Evolutionary conservation across 257 asterid genomes (phyloP).

Genomic region (Jasminum sambac): DNA sequence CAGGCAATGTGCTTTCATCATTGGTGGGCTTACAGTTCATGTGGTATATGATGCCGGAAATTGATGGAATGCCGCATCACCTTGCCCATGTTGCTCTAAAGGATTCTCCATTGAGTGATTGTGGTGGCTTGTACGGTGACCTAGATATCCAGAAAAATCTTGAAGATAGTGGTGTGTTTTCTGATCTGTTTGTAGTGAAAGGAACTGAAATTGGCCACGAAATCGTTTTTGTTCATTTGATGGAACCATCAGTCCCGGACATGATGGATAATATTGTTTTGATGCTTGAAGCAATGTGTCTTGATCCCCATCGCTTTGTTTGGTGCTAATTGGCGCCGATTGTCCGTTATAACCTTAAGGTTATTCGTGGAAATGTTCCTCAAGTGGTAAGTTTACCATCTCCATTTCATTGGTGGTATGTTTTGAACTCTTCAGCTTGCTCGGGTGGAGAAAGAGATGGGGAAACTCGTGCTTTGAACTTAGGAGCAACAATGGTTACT

Average conservation of each 20-base stretch:
- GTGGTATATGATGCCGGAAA: slow-evolving; percentile 78
- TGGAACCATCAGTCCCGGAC: slow-evolving; percentile 59
- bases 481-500: slow-evolving; percentile 65
- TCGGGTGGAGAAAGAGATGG: slow-evolving; percentile 55
- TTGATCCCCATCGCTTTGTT: slow-evolving; percentile 87
- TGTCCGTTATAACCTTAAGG: slow-evolving; percentile 65
- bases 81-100: slow-evolving; percentile 77
- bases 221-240: slow-evolving; percentile 71
- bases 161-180: slow-evolving; percentile 81
- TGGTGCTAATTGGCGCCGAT: slow-evolving; percentile 78
- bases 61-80: slow-evolving; percentile 58
- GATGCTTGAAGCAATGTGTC: slow-evolving; percentile 94
- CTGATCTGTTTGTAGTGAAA: slow-evolving; percentile 78
- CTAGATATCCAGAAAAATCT: slow-evolving; percentile 78
- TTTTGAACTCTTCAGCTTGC: slow-evolving; percentile 80
- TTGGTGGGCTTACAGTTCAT: slow-evolving; percentile 81
- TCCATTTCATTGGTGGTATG: slow-evolving; percentile 72
- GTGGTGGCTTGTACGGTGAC: slow-evolving; percentile 91
- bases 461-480: slow-evolving; percentile 54
- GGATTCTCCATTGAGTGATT: slow-evolving; percentile 90
- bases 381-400: slow-evolving; percentile 73
- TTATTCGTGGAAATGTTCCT: slow-evolving; percentile 68
- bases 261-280: slow-evolving; percentile 68
- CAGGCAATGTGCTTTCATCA: slow-evolving; percentile 90
- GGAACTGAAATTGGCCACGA: slow-evolving; percentile 91